Conservation (phyloP, 495 filamentous ascomycete genomes). For the Aspergillus coremiiformis region DNA sequence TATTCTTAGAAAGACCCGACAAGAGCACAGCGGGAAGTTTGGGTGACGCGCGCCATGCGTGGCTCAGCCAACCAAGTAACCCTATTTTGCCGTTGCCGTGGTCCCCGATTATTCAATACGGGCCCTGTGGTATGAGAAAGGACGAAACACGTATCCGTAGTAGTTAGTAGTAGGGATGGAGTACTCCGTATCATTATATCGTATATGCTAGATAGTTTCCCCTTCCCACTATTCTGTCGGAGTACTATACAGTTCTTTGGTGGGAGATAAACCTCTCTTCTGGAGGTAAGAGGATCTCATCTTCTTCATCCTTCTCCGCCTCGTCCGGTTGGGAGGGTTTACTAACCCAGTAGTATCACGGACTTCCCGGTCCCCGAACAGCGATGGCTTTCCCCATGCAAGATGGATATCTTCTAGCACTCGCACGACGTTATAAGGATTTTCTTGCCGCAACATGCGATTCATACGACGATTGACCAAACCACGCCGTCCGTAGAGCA, state of each 20-base stretch:
- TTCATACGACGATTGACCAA: constrained; percentile 27
- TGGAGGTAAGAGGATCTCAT: neutral
- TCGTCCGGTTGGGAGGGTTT: constrained; percentile 20
- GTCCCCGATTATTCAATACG: neutral
- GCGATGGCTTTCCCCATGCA: constrained; percentile 28
- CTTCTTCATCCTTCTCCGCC: constrained; percentile 1
- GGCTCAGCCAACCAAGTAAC: constrained; percentile 3
- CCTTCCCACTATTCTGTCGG: neutral
- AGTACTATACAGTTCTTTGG: neutral
- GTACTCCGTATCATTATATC: no score
- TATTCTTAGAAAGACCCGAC: constrained; percentile 10
- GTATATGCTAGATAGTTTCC: no score
- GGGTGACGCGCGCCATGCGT: neutral
- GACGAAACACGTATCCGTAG: no score
- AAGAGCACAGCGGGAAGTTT: no score
- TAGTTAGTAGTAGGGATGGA: no score
- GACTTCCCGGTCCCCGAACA: constrained; percentile 20
- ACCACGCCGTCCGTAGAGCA: constrained; percentile 38
- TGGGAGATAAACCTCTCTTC: neutral
- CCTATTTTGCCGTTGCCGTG: constrained; percentile 1
- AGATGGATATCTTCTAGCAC: constrained; percentile 26
- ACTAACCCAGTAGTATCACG: constrained; percentile 13
- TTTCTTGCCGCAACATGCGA: constrained; percentile 29
- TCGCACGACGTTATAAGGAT: constrained; percentile 25
- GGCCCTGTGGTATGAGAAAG: neutral